Percentiles rank a stretch among this genome's conserved stretches.
phyloP scores from a whole-genome alignment of 2,329 filamentous ascomycete species.

The Fusarium beomiforme region DNA sequence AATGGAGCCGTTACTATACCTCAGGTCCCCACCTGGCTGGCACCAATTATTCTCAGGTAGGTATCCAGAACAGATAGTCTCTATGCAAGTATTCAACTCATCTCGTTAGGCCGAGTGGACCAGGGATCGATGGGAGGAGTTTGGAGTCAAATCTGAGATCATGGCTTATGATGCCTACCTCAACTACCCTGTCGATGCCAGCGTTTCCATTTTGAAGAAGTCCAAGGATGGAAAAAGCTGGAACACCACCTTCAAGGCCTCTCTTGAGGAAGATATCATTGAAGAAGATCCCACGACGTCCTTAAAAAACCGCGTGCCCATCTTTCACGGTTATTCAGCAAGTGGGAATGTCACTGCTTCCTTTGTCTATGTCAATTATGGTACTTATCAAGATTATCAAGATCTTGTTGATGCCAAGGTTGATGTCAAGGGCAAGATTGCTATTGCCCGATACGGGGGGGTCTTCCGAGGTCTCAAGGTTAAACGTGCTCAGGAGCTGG shows the following conservation, averaged over 20 bases:
- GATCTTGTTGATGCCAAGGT: conserved; percentile 81
- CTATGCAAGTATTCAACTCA: not conserved
- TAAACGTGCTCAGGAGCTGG: conserved; percentile 89
- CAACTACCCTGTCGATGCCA: conserved; percentile 79
- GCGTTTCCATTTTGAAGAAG: conserved; percentile 70
- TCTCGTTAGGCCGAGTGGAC: conserved; percentile 74
- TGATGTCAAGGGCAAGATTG: conserved; percentile 84
- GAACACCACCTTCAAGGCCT: conserved; percentile 80
- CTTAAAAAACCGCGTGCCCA: conserved; percentile 78
- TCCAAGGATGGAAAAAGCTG: conserved; percentile 53
- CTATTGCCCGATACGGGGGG: conserved; percentile 83
- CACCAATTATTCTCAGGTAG: conserved; percentile 77
- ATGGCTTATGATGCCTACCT: conserved; percentile 79
- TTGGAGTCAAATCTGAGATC: conserved; percentile 72
- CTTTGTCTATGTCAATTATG: conserved; percentile 92
- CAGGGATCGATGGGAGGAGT: conserved; percentile 75
- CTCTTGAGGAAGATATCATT: conserved; percentile 84
- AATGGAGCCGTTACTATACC: conserved; percentile 84
- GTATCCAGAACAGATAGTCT: no score
- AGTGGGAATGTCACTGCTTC: conserved; percentile 89
- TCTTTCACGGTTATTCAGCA: conserved; percentile 95
- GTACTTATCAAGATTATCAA: conserved; percentile 85
- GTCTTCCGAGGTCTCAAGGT: conserved; percentile 93
- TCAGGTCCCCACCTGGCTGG: conserved; percentile 80
- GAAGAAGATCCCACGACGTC: conserved; percentile 84